Evolutionary conservation across 2,329 filamentous ascomycete genomes (phyloP).

Genomic region (Hypoxylon sp.): DNA sequence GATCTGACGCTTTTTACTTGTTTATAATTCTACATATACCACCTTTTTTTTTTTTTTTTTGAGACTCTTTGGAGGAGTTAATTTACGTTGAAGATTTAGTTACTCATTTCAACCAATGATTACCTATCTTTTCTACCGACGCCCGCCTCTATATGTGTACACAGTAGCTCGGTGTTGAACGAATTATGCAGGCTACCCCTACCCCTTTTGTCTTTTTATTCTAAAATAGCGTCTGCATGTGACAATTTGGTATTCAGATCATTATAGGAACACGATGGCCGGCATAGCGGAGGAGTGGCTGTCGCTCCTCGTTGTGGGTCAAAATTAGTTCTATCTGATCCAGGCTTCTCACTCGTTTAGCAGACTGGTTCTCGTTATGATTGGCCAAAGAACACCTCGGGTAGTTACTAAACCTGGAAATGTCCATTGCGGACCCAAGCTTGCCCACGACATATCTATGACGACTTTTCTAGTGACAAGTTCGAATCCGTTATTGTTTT

Average conservation of each 20-base stretch:
- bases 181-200: constrained; percentile 3
- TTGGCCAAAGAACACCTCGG: constrained; percentile 35
- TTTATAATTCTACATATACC: constrained; percentile 44
- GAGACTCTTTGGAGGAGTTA: constrained; percentile 30
- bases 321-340: constrained; percentile 6
- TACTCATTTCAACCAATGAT: constrained; percentile 14
- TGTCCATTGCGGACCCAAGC: constrained; percentile 21
- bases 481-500: constrained; percentile 1
- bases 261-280: constrained; percentile 13
- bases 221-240: constrained; percentile 13
- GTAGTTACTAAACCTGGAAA: constrained; percentile 30
- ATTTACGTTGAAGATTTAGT: constrained; percentile 26
- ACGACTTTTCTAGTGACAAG: constrained; percentile 14
- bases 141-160: constrained; percentile 1
- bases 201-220: constrained; percentile 5
- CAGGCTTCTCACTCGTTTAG: not conserved
- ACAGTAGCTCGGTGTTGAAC: not conserved
- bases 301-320: constrained; percentile 17
- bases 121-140: not conserved
- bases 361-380: constrained; percentile 5
- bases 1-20: constrained; percentile 31
- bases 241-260: constrained; percentile 5
- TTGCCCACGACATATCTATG: constrained; percentile 22
- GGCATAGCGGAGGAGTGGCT: constrained; percentile 11
- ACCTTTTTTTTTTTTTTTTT: constrained; percentile 18